Evolutionary conservation across 306 rosid genomes (phyloP), one percentile per base, ranked within the genome.

Genomic region (Nissolia schottii): DNA sequence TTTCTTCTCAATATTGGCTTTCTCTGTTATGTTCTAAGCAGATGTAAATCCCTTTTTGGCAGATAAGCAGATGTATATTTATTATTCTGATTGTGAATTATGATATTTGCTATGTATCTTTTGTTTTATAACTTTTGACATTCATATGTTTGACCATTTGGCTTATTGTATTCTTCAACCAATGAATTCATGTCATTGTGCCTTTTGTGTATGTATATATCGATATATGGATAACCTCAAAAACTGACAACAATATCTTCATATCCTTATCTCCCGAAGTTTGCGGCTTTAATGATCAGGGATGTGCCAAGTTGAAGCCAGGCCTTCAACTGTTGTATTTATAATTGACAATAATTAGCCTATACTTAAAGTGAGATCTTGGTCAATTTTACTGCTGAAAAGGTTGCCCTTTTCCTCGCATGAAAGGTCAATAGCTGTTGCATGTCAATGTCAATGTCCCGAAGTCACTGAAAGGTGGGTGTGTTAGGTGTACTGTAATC

Each of bases 361-460:
- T 50, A 9, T 29, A 38, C 18, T 41, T 63, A 29, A 62, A 62
- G 35, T 45, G 34, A 23, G 20, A 3, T 34, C n/a, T 3, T 20
- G n/a, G 56, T 61, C 78, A 48, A 76, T 22, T 57, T 51, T 24
- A 58, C 71, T 6, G n/a, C 46, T 71, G 57, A 69, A 54, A 77
- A 72, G 51, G 20, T 67, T 37, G 32, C 70, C 35, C 34, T 49
- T 65, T 71, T 22, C 62, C 32, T 53, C 2, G 2, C 16, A 20
- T 64, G 20, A 48, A 64, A 35, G 75, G 68, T 48, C 78, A 71
- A 55, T 46, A 24, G 40, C 66, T 48, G 72, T 37, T 71, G 66
- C 7, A 66, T 50, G 68, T 48, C 70, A 73, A n/a, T n/a, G n/a
- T n/a, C n/a, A n/a, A n/a, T n/a, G n/a, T n/a, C n/a, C n/a, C n/a